Percentiles rank a stretch among this genome's conserved stretches.
These are phyloP conservation scores for Pseudomicrostroma phylloplanum DNA, from an alignment of 1,284 basidiomycete species.

Conservation along the genomic window DNA sequence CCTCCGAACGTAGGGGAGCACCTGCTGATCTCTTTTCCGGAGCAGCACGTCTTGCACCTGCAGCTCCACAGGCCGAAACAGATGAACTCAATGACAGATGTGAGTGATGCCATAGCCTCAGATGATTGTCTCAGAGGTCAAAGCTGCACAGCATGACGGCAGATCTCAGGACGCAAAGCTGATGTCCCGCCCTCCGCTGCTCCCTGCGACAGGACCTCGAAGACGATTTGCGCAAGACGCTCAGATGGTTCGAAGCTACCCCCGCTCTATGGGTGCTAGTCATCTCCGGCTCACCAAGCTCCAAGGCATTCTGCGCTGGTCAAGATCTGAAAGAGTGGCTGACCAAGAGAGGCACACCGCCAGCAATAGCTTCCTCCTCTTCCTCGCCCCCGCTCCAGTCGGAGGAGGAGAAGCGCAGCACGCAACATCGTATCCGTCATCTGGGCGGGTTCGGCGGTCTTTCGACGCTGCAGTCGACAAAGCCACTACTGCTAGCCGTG, in stretches of 20 bases:
- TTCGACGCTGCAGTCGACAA: conserved; percentile 60
- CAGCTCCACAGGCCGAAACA: conserved; percentile 67
- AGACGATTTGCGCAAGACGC: conserved; percentile 58
- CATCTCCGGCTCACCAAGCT: conserved; percentile 62
- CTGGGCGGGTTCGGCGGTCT: conserved; percentile 69
- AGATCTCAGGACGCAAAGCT: not conserved
- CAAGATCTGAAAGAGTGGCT: conserved; percentile 38
- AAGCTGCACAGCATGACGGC: not conserved
- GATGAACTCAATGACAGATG: conserved; percentile 64
- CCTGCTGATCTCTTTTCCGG: conserved; percentile 27
- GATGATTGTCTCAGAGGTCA: too few relatives aligned
- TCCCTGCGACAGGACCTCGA: conserved; percentile 53
- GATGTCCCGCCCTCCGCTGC: conserved; percentile 18
- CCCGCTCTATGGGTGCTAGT: conserved; percentile 69
- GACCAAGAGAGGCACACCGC: conserved; percentile 16
- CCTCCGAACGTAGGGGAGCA: conserved; percentile 36
- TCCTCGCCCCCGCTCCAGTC: conserved; percentile 4
- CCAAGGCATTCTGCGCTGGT: conserved; percentile 67
- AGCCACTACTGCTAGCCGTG: conserved; percentile 76
- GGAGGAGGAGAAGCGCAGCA: not conserved
- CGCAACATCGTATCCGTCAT: conserved; percentile 32
- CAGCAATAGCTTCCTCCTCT: not conserved
- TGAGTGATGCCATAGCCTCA: too few relatives aligned
- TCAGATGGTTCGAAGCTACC: conserved; percentile 73
- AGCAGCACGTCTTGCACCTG: conserved; percentile 59